Evolutionary conservation across 371 early-diverging fungal genomes (phyloP).

Genomic region (Parasitella parasitica): DNA sequence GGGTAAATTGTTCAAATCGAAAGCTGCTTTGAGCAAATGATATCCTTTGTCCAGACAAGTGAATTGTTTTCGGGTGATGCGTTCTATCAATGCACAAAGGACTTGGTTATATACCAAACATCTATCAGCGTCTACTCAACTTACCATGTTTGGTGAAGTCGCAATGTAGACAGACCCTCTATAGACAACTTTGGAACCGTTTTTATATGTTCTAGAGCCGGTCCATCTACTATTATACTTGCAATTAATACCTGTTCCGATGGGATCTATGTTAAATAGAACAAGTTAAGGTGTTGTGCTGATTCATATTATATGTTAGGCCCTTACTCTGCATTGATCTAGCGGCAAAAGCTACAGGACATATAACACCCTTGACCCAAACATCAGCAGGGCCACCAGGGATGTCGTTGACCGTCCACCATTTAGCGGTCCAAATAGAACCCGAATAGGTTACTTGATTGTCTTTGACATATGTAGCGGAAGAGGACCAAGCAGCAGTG

Average conservation of each 20-base stretch:
- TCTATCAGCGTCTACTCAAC: background rate
- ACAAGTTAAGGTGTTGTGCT: no score
- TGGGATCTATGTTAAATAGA: background rate
- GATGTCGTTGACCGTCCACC: conserved; percentile 53
- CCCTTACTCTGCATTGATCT: conserved; percentile 1
- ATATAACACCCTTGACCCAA: conserved; percentile 29
- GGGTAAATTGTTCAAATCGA: background rate
- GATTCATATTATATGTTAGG: no score
- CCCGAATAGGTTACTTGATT: conserved; percentile 37
- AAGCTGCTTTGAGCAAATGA: background rate
- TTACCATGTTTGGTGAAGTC: background rate
- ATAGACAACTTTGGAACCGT: background rate
- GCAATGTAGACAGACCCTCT: background rate
- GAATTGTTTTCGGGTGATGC: conserved; percentile 1
- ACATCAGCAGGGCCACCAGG: conserved; percentile 36
- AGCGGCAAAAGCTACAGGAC: background rate
- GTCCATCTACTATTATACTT: conserved; percentile 1
- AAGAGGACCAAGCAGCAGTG: conserved; percentile 24
- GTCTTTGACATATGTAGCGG: conserved; percentile 20
- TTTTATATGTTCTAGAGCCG: background rate
- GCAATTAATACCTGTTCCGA: background rate
- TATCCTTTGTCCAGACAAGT: background rate
- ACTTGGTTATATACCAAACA: background rate
- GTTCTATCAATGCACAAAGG: background rate
- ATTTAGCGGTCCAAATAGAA: conserved; percentile 41